Base-by-base conservation (phyloP, 495 filamentous ascomycete species). In the Hyaloscypha bicolor region DNA sequence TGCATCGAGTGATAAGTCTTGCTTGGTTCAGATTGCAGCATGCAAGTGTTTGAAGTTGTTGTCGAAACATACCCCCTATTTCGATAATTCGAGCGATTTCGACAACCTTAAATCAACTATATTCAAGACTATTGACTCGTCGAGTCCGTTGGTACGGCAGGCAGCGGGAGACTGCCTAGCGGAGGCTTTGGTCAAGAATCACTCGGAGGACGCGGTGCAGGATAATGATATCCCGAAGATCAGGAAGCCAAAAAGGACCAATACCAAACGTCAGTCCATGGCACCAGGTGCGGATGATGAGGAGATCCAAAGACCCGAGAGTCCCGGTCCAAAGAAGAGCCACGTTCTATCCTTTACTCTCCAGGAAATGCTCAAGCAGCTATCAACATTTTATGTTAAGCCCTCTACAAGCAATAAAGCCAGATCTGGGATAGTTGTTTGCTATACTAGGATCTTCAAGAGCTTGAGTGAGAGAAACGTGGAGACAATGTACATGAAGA, bases 31-130 rank as follows among this genome's bases (percentile, higher is more conserved):
- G 74, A 84, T 90, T 14, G 86, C 87, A 64, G 92, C 93, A 14
- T 96, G 91, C 70, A 85, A 87, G 63, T 96, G 93, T 73, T 76
- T 98, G 63, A 91, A 92, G 72, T 81, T 87, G 56, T 77, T 98
- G 61, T 78, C 91, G 35, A 87, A 82, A 57, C 77, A 81, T 60
- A 97, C 93, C 0, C 78, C 83, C 0, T 94, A 88, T 71, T 97
- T 97, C 73, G 90, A 95, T 69, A 96, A 95, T 73, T 85, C 89
- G n/a, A 88, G 83, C 76, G 96, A 99, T 73, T 97, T 95, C 71
- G 95, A 98, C 60, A 91, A 87, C 63, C 77, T 98, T 29, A 91
- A 91, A 69, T 87, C 84, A 9, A 83, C 89, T 0, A 79, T 96
- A 35, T 94, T 91, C 82, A 97, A 96, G 77, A 83, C 89, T 3